Conservation (phyloP, 768 basidiomycete species). For the Clitopilus hobsonii region DNA sequence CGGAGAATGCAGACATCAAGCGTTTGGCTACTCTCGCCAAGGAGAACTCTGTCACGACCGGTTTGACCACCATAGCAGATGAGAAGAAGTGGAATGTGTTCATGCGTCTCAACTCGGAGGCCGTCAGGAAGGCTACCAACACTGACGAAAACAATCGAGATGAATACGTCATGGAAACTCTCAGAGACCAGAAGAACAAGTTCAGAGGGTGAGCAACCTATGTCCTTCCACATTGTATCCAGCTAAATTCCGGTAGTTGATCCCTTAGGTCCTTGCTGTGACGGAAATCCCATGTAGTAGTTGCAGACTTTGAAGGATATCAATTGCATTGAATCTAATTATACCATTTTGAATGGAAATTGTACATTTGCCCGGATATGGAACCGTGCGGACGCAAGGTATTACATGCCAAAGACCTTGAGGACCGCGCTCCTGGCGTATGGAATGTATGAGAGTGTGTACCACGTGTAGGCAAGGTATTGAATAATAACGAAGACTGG, state of each 20-base stretch:
- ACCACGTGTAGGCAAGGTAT: constrained; percentile 91
- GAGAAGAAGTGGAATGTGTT: constrained; percentile 97
- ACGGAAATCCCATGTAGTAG: neutral
- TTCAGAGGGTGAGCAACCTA: constrained; percentile 53
- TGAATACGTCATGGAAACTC: constrained; percentile 62
- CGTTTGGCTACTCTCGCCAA: constrained; percentile 55
- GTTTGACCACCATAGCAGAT: constrained; percentile 84
- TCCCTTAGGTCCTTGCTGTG: neutral
- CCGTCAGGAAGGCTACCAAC: constrained; percentile 56
- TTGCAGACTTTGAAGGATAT: neutral
- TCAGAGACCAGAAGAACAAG: constrained; percentile 83
- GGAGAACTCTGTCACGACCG: constrained; percentile 63
- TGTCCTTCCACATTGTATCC: neutral
- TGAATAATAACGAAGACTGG: constrained; percentile 88
- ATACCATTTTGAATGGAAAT: neutral
- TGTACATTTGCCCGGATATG: neutral
- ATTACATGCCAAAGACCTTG: constrained; percentile 54
- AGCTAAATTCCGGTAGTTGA: no score
- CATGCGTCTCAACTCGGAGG: constrained; percentile 68
- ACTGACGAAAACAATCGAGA: constrained; percentile 36
- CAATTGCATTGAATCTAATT: neutral
- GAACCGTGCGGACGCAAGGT: constrained; percentile 2
- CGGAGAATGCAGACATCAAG: constrained; percentile 51
- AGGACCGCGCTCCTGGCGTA: constrained; percentile 77
- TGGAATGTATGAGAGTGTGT: constrained; percentile 83